phyloP scores from a whole-genome alignment of 768 basidiomycete genomes.

The Filobasidium floriforme region DNA sequence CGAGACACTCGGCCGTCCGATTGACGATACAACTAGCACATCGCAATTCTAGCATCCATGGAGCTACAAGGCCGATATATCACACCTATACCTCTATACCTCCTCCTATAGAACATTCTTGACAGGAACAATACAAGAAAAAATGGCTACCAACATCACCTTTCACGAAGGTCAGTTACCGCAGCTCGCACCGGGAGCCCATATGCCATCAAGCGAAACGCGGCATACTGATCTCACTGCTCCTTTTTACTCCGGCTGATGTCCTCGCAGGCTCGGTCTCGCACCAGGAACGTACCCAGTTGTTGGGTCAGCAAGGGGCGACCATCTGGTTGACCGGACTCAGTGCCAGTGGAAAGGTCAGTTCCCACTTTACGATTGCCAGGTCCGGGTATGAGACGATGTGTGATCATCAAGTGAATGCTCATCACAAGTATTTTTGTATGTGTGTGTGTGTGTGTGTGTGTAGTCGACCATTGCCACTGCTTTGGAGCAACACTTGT shows the following conservation, averaged over 20 bases:
- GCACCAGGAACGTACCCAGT: conserved; percentile 57
- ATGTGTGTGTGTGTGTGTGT: background rate
- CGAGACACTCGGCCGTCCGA: background rate
- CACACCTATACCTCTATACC: background rate
- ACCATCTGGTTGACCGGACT: conserved; percentile 97
- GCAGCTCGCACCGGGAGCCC: too few relatives aligned
- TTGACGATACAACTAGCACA: background rate
- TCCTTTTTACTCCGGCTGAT: background rate
- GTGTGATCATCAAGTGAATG: background rate
- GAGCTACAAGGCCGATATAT: background rate
- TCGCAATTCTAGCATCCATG: background rate
- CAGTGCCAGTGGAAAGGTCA: conserved; percentile 87
- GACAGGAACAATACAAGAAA: conserved; percentile 2
- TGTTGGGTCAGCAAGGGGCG: conserved; percentile 72
- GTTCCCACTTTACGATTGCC: background rate
- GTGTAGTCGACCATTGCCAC: conserved; percentile 88
- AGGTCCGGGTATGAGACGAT: background rate
- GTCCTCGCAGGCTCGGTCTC: conserved; percentile 59
- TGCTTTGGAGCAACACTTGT: conserved; percentile 88
- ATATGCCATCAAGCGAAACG: background rate
- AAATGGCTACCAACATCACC: conserved; percentile 48
- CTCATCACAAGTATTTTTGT: too few relatives aligned
- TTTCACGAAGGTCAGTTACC: conserved; percentile 45
- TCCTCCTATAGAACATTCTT: background rate
- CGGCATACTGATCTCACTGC: background rate